Percentiles rank a stretch among this genome's conserved stretches.
Conservation (phyloP, 2,329 filamentous ascomycete species). For the Fusarium robinianum region DNA sequence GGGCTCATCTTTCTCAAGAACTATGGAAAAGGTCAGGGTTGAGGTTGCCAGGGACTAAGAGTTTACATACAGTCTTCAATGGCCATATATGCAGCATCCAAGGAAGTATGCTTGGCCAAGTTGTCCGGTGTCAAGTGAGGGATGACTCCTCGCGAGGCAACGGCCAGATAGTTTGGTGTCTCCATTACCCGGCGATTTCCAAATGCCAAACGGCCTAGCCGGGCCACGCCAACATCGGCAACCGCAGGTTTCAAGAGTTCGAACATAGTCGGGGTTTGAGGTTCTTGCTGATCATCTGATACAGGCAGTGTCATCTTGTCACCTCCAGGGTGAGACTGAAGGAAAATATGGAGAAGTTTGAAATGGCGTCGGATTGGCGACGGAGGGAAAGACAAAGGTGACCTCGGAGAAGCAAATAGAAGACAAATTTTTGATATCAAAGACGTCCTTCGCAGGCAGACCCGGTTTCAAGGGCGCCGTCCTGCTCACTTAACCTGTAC, state of each 20-base stretch:
- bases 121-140: conserved; percentile 91
- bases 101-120: conserved; percentile 64
- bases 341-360: not conserved
- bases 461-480: not conserved
- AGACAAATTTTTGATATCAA: too few species aligned
- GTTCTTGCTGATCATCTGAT: conserved; percentile 22
- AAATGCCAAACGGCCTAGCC: conserved; percentile 70
- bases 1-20: conserved; percentile 59
- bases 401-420: not conserved
- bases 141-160: conserved; percentile 80
- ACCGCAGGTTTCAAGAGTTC: conserved; percentile 50
- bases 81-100: conserved; percentile 76
- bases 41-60: not conserved
- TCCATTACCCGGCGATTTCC: conserved; percentile 66
- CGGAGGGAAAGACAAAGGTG: not conserved
- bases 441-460: too few species aligned
- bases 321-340: conserved; percentile 14
- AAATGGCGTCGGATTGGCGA: not conserved
- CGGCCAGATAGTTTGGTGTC: conserved; percentile 81
- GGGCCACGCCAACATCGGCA: conserved; percentile 53
- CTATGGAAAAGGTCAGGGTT: conserved; percentile 41
- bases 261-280: conserved; percentile 45
- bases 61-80: conserved; percentile 84
- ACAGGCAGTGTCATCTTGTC: conserved; percentile 39
- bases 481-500: not conserved